Base-by-base conservation (phyloP, 2,329 filamentous ascomycete genomes). In the Pestalotiopsis sp. region DNA sequence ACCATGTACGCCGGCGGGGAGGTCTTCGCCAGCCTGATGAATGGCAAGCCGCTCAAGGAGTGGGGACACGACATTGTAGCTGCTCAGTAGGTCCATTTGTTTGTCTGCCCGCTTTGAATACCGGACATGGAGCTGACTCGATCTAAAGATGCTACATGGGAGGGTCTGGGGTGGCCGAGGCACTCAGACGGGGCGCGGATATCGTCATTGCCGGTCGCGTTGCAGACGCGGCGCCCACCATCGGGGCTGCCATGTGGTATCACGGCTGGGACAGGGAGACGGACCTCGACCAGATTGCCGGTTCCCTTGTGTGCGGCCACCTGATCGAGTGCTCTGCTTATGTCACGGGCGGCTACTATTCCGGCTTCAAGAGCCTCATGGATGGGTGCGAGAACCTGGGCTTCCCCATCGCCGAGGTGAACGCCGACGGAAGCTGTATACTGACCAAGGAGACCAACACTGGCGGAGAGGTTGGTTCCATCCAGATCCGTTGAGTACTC, bases 241-340 rank as follows among this genome's bases (percentile, higher is more conserved):
- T 86, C 38, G 84, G 85, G 14, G 27, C 20, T 23, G 45, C 64
- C 14, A 41, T 41, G 62, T 64, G 62, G 62, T 64, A 39, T n/a
- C 78, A 85, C 69, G 73, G 75, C 1, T 86, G 84, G 84, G 45
- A 52, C 7, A 67, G 65, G 1, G 77, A 80, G n/a, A 77, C 72
- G 0, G 77, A 81, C 31, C 85, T 81, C 65, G 79, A 85, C 67
- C 67, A 75, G 27, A 78, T 86, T 13, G 83, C 82, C 1, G 80
- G 80, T 0, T 74, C 80, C 4, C 70, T 84, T 2, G 76, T 84
- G 45, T 80, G 80, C 4, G 82, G 81, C 1, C 81, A 84, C 73
- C 70, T 83, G 36, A 83, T 84, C 65, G 82, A 84, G 70, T 84
- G 82, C 71, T 79, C 78, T 5, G 76, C 80, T 1, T 86, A 85